Percentiles rank a stretch among this genome's conserved stretches.
phyloP scores from a whole-genome alignment of 2,329 filamentous ascomycete genomes.

The Ophiostoma quercus region DNA sequence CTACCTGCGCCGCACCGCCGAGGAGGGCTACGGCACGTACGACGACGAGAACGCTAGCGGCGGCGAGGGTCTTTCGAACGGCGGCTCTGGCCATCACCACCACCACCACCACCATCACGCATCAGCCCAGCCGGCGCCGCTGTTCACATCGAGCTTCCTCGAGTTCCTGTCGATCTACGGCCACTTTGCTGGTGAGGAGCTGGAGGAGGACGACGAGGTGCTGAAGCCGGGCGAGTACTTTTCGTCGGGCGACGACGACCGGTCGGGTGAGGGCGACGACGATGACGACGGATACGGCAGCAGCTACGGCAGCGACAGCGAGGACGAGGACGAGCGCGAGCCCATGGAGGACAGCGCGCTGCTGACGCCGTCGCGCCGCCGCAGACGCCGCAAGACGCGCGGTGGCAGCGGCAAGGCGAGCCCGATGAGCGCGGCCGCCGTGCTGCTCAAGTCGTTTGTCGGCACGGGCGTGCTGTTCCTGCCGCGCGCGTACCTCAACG shows the following conservation, averaged over 20 bases:
- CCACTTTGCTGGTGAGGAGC: slow-evolving; percentile 93
- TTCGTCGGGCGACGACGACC: slow-evolving; percentile 61
- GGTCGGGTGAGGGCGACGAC: slow-evolving; percentile 28
- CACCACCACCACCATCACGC: not conserved
- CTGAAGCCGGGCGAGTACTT: slow-evolving; percentile 88
- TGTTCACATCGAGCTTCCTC: slow-evolving; percentile 88
- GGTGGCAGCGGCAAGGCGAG: slow-evolving; percentile 70
- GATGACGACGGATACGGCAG: slow-evolving; percentile 38
- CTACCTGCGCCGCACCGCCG: slow-evolving; percentile 72
- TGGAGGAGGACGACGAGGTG: slow-evolving; percentile 93
- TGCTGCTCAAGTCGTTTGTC: slow-evolving; percentile 95
- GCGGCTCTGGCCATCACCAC: not conserved
- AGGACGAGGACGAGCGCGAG: slow-evolving; percentile 65
- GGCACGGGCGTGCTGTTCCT: slow-evolving; percentile 93
- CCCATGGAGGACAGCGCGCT: slow-evolving; percentile 85
- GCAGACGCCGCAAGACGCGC: slow-evolving; percentile 70
- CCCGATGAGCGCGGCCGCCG: slow-evolving; percentile 70
- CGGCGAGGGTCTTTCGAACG: slow-evolving; percentile 30
- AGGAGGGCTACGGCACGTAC: slow-evolving; percentile 37
- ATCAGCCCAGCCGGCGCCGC: slow-evolving; percentile 46
- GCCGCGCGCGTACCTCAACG: slow-evolving; percentile 87
- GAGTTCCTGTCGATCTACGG: slow-evolving; percentile 94
- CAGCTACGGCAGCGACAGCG: slow-evolving; percentile 44
- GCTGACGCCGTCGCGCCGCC: slow-evolving; percentile 67
- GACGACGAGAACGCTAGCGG: slow-evolving; percentile 36